phyloP scores from a whole-genome alignment of 805 yeast species.

The Metschnikowia lachancei region DNA sequence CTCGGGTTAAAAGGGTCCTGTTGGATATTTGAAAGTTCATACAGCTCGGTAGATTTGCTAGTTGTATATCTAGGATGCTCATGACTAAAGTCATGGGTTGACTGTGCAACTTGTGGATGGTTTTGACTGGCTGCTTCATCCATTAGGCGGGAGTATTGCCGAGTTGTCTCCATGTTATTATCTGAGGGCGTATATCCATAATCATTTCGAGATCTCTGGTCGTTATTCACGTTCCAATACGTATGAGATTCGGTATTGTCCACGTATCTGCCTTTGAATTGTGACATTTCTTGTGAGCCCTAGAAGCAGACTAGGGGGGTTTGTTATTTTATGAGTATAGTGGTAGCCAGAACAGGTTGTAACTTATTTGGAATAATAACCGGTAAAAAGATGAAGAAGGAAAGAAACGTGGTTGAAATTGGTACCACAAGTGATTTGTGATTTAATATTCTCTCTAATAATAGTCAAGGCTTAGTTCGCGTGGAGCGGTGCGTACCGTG shows the following conservation, averaged over 20 bases:
- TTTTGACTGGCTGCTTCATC: neutral
- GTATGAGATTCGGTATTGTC: conserved; percentile 10
- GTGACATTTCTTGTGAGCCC: conserved; percentile 2
- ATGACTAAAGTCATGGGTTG: neutral
- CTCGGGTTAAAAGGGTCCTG: conserved; percentile 9
- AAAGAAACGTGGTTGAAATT: too few relatives aligned
- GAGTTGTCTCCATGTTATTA: neutral
- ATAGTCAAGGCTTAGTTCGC: too few relatives aligned
- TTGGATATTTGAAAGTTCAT: conserved; percentile 13
- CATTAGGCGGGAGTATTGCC: conserved; percentile 9
- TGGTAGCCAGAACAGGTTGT: too few relatives aligned
- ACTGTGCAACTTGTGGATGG: neutral
- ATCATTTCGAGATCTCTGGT: conserved; percentile 2
- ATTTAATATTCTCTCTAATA: too few relatives aligned
- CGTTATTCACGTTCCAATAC: neutral
- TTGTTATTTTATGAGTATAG: neutral
- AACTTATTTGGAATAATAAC: too few relatives aligned
- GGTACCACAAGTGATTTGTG: too few relatives aligned
- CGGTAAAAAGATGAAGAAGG: too few relatives aligned
- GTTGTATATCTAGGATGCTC: neutral
- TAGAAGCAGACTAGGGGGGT: neutral
- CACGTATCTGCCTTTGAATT: conserved; percentile 14
- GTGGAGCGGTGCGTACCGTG: too few relatives aligned
- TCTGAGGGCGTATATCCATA: neutral
- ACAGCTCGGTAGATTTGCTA: conserved; percentile 9